Conservation (phyloP, 1,139 yeast species). For the Saccharomyces hybrid region DNA sequence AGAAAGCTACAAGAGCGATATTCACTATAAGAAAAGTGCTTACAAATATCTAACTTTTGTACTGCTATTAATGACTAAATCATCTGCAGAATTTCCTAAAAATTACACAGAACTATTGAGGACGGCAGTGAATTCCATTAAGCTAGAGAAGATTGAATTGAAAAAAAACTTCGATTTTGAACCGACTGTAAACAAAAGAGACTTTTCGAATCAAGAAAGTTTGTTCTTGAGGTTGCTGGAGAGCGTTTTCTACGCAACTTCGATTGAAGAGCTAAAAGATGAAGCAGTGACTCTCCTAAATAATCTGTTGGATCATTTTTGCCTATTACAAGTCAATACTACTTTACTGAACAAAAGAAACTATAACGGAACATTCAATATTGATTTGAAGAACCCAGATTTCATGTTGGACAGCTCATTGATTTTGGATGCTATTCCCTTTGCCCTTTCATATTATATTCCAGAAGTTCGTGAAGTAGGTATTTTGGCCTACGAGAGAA, state of each 20-base stretch:
- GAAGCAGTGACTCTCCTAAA: slow-evolving; percentile 58
- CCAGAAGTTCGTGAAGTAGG: slow-evolving; percentile 67
- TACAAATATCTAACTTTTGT: slow-evolving; percentile 63
- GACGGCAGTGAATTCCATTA: slow-evolving; percentile 45
- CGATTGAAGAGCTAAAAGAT: slow-evolving; percentile 64
- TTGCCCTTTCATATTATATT: slow-evolving; percentile 74
- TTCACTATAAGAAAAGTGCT: slow-evolving; percentile 69
- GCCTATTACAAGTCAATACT: slow-evolving; percentile 67
- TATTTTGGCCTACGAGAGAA: slow-evolving; percentile 51
- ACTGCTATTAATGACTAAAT: slow-evolving; percentile 56
- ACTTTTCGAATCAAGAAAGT: slow-evolving; percentile 48
- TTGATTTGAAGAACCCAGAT: slow-evolving; percentile 73
- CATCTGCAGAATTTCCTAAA: slow-evolving; percentile 56
- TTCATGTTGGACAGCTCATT: slow-evolving; percentile 63
- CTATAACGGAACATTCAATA: slow-evolving; percentile 61
- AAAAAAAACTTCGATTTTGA: slow-evolving; percentile 34
- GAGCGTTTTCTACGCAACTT: slow-evolving; percentile 64
- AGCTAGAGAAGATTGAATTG: slow-evolving; percentile 38
- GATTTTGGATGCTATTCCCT: slow-evolving; percentile 65
- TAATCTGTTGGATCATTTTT: slow-evolving; percentile 71
- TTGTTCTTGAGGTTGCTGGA: slow-evolving; percentile 49
- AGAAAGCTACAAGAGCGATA: slow-evolving; percentile 58
- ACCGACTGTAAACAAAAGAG: slow-evolving; percentile 42
- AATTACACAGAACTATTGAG: slow-evolving; percentile 43
- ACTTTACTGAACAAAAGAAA: slow-evolving; percentile 66